Evolutionary conservation across 1,284 basidiomycete species (phyloP).

Genomic region (Ganoderma sinense): DNA sequence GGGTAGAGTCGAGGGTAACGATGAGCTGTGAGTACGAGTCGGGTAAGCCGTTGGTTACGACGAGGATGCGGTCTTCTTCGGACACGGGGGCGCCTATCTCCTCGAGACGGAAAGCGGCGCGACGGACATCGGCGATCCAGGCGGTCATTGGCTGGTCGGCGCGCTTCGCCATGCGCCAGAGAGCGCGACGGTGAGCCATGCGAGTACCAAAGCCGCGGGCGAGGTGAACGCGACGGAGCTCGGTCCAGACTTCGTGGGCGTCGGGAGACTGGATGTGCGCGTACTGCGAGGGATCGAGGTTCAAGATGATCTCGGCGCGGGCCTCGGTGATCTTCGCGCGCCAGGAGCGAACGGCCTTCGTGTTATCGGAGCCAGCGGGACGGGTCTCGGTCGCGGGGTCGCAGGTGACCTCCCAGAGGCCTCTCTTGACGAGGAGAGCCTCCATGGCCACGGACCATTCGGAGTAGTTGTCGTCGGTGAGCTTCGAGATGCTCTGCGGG

Average conservation of each 20-base stretch:
- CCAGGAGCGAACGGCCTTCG: conserved; percentile 21
- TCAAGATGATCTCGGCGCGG: conserved; percentile 40
- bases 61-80: not conserved
- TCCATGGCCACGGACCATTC: conserved; percentile 43
- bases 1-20: conserved; percentile 14
- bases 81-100: not conserved
- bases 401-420: conserved; percentile 30
- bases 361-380: conserved; percentile 14
- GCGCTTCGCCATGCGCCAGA: conserved; percentile 36
- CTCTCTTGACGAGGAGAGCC: conserved; percentile 37
- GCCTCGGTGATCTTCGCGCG: conserved; percentile 38
- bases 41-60: not conserved
- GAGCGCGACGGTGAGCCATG: conserved; percentile 34
- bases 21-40: not conserved
- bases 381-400: conserved; percentile 4
- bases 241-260: conserved; percentile 40
- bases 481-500: conserved; percentile 11
- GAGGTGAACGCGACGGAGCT: conserved; percentile 39
- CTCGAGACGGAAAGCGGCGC: conserved; percentile 34
- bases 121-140: conserved; percentile 42
- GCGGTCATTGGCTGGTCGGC: conserved; percentile 33
- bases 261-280: conserved; percentile 38
- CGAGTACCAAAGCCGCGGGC: conserved; percentile 41
- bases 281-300: conserved; percentile 42
- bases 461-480: conserved; percentile 38